Evolutionary conservation across 148 eudicot species (phyloP).

Genomic region (Tetragonia tetragonoides): DNA sequence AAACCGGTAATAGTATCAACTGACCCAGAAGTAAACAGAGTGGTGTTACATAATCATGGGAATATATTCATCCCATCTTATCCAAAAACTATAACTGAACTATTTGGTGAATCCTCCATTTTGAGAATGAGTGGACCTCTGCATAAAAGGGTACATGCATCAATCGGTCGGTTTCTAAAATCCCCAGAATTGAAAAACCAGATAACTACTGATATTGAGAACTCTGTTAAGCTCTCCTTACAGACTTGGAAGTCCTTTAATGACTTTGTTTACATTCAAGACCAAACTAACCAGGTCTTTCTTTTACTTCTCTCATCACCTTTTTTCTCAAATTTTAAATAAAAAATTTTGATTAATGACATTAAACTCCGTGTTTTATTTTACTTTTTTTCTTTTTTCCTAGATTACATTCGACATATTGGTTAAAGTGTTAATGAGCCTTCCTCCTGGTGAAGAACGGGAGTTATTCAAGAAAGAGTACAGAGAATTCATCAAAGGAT

Average conservation of each 20-base stretch:
- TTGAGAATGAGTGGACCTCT: conserved; percentile 63
- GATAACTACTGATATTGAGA: conserved; percentile 53
- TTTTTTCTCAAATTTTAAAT: too few relatives aligned
- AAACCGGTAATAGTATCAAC: conserved; percentile 83
- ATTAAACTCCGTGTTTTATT: too few relatives aligned
- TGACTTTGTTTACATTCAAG: conserved; percentile 56
- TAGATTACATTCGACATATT: conserved; percentile 82
- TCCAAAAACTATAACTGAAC: conserved; percentile 72
- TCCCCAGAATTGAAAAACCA: conserved; percentile 68
- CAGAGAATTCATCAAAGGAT: conserved; percentile 76
- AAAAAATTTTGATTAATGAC: too few relatives aligned
- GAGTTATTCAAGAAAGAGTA: conserved; percentile 65
- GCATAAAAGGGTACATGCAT: conserved; percentile 64
- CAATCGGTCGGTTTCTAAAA: conserved; percentile 65
- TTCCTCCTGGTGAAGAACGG: conserved; percentile 73
- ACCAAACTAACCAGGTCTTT: conserved; percentile 67
- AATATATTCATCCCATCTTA: conserved; percentile 65
- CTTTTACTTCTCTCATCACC: neutral
- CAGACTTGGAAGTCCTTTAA: conserved; percentile 44
- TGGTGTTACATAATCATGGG: conserved; percentile 68
- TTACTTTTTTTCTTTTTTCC: neutral
- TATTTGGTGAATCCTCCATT: conserved; percentile 75
- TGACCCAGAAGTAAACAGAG: conserved; percentile 75
- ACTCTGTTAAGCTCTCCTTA: conserved; percentile 44
- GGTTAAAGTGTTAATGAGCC: conserved; percentile 62